Evolutionary conservation across 179 eudicot genomes (phyloP).

Genomic region (Sideroxylon spinosum): DNA sequence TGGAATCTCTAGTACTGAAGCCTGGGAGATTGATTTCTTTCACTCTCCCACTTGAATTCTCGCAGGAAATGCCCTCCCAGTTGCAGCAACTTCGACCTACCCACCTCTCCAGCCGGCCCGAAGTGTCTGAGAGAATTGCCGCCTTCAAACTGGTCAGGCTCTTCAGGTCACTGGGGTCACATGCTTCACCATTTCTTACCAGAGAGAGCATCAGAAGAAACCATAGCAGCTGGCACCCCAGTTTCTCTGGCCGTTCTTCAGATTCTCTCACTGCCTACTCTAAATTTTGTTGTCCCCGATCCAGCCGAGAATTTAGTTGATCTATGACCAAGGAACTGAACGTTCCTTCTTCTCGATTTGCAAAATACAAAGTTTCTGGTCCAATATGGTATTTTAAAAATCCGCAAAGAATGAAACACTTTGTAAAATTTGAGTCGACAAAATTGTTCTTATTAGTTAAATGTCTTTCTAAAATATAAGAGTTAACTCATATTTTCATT

Average conservation of each 20-base stretch:
- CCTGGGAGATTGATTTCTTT: constrained; percentile 47
- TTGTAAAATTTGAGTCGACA: no score
- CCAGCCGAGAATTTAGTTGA: no score
- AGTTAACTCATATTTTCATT: no score
- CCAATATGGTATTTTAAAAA: no score
- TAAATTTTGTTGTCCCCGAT: no score
- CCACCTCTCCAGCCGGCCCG: constrained; percentile 41
- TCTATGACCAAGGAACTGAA: no score
- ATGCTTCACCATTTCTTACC: constrained; percentile 1
- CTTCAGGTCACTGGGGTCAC: constrained; percentile 38
- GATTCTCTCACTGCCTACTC: no score
- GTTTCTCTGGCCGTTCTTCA: neutral
- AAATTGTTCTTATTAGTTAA: no score
- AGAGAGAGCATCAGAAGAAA: constrained; percentile 10
- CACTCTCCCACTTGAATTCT: constrained; percentile 40
- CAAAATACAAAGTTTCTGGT: no score
- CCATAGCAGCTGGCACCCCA: constrained; percentile 12
- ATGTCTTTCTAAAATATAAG: no score
- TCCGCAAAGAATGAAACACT: no score
- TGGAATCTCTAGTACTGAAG: constrained; percentile 25
- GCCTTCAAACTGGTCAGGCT: constrained; percentile 35
- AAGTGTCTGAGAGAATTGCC: constrained; percentile 36
- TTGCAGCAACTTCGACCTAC: constrained; percentile 40
- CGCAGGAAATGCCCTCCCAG: constrained; percentile 50
- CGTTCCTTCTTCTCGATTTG: no score